Evolutionary conservation across 2,329 filamentous ascomycete species (phyloP).

Genomic region (Myotisia sp.): DNA sequence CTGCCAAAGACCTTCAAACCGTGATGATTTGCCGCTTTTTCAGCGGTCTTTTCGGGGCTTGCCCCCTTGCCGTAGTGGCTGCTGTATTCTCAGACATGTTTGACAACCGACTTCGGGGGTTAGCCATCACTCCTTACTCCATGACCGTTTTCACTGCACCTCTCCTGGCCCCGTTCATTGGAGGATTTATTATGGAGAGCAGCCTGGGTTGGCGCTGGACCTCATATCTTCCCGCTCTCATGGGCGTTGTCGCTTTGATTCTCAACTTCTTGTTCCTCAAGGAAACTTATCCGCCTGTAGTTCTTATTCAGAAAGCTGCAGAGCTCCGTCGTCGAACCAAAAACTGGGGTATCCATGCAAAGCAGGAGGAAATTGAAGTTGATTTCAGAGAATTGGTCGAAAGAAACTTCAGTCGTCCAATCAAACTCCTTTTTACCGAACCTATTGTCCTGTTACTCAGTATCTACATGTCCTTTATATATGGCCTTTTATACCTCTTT

Average conservation of each 20-base stretch:
- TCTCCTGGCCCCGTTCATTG: constrained; percentile 40
- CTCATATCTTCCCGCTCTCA: constrained; percentile 40
- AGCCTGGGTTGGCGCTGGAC: constrained; percentile 43
- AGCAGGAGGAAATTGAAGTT: constrained; percentile 41
- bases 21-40: constrained; percentile 41
- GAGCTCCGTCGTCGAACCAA: constrained; percentile 41
- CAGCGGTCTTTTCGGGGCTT: constrained; percentile 40
- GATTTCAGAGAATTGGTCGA: constrained; percentile 36
- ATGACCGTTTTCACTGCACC: constrained; percentile 41
- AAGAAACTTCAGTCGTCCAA: constrained; percentile 39
- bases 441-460: constrained; percentile 31
- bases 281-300: constrained; percentile 45
- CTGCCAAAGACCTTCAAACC: constrained; percentile 39
- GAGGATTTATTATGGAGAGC: constrained; percentile 40
- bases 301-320: constrained; percentile 42
- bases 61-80: constrained; percentile 39
- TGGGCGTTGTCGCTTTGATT: constrained; percentile 39
- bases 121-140: constrained; percentile 37
- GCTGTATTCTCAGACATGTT: constrained; percentile 46
- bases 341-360: constrained; percentile 50
- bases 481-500: constrained; percentile 24
- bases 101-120: constrained; percentile 32
- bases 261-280: constrained; percentile 40
- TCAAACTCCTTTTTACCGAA: constrained; percentile 31
- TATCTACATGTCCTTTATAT: constrained; percentile 24